Percentiles rank a stretch among this genome's conserved stretches.
phyloP scores from a whole-genome alignment of 768 basidiomycete species.

The Rhizopogon vinicolor region DNA sequence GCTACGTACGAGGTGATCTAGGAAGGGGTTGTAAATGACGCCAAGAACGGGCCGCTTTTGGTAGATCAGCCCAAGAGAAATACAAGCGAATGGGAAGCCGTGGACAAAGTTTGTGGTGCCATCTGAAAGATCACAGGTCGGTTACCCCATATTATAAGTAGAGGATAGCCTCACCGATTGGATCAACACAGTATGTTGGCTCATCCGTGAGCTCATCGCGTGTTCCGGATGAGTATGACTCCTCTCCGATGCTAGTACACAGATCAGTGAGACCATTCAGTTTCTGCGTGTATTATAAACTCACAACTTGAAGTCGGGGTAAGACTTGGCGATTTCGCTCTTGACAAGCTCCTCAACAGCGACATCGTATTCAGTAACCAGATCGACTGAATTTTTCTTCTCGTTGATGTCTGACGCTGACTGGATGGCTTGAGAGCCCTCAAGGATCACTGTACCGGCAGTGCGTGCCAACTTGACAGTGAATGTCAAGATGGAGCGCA shows the following conservation, averaged over 20 bases:
- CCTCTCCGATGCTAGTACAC: constrained; percentile 79
- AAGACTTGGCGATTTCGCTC: constrained; percentile 54
- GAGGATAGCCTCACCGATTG: constrained; percentile 60
- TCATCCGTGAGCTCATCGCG: constrained; percentile 71
- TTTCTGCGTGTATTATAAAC: constrained; percentile 21
- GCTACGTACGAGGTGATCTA: constrained; percentile 65
- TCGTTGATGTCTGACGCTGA: constrained; percentile 55
- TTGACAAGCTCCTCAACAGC: constrained; percentile 85
- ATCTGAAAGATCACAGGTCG: constrained; percentile 36
- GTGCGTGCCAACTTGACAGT: constrained; percentile 64
- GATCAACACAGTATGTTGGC: constrained; percentile 95
- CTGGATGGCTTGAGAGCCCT: constrained; percentile 74
- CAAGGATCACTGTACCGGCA: constrained; percentile 72
- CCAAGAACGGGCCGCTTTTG: constrained; percentile 79
- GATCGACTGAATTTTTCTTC: constrained; percentile 93
- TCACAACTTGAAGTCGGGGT: constrained; percentile 81
- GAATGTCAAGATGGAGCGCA: constrained; percentile 63
- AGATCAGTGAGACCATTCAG: neutral
- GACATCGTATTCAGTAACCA: constrained; percentile 94
- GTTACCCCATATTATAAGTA: neutral
- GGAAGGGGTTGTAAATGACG: constrained; percentile 91
- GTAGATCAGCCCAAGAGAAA: constrained; percentile 88
- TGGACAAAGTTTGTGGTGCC: constrained; percentile 89
- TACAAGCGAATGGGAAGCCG: constrained; percentile 83
- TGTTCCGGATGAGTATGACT: constrained; percentile 79